Percentiles rank a stretch among this genome's conserved stretches.
Evolutionary conservation across 768 basidiomycete genomes (phyloP).

Genomic region (Gyrodon lividus): DNA sequence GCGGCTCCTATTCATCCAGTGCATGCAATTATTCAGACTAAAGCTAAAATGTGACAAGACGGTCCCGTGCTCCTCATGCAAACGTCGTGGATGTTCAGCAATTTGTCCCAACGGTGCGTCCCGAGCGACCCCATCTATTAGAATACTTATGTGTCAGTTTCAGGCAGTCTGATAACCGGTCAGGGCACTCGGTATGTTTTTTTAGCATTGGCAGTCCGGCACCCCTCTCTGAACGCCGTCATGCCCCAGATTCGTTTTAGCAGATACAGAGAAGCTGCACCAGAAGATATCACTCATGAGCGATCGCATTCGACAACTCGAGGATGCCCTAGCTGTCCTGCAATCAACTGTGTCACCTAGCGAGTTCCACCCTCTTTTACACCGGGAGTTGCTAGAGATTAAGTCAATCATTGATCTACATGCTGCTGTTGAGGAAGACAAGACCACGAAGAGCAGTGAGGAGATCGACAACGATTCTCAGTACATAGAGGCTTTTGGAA

Average conservation of each 20-base stretch:
- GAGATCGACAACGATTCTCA: slow-evolving; percentile 40
- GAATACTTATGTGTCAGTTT: not conserved
- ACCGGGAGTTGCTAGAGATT: slow-evolving; percentile 58
- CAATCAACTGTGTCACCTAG: slow-evolving; percentile 44
- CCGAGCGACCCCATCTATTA: not conserved
- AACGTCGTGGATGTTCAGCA: slow-evolving; percentile 70
- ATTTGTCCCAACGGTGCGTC: slow-evolving; percentile 67
- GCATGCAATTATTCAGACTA: slow-evolving; percentile 38
- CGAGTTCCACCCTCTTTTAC: slow-evolving; percentile 60
- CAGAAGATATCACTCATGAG: slow-evolving; percentile 67
- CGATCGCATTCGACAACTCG: slow-evolving; percentile 68
- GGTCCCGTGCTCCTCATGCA: slow-evolving; percentile 55
- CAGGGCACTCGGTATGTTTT: slow-evolving; percentile 67
- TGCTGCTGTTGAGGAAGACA: slow-evolving; percentile 49
- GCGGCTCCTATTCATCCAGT: not conserved
- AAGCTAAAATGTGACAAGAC: slow-evolving; percentile 79
- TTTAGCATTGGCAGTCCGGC: not conserved
- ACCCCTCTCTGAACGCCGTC: not conserved
- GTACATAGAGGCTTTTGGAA: slow-evolving; percentile 70
- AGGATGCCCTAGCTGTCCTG: slow-evolving; percentile 60
- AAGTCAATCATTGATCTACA: slow-evolving; percentile 72
- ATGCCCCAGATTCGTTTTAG: slow-evolving; percentile 58
- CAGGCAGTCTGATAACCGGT: slow-evolving; percentile 67
- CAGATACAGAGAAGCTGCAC: slow-evolving; percentile 69
- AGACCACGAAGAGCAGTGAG: slow-evolving; percentile 26